These are phyloP conservation scores for Closterium sp. DNA, from an alignment of 139 green algal genomes.

Conservation along the genomic window DNA sequence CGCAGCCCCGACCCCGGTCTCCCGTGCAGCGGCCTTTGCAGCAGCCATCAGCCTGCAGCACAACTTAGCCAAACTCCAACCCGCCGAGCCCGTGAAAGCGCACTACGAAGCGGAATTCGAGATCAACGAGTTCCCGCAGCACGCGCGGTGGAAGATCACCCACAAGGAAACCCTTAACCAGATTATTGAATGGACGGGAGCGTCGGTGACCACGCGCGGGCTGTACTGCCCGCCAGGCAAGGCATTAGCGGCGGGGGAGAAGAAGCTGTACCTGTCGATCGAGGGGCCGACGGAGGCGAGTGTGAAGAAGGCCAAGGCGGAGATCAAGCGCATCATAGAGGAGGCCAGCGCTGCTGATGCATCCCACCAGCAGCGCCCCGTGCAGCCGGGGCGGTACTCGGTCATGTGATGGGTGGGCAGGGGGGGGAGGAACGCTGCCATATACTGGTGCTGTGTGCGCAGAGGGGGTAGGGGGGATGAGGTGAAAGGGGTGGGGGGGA, in stretches of 20 bases:
- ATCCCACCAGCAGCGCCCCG: not conserved
- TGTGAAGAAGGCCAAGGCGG: conserved; percentile 52
- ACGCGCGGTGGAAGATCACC: conserved; percentile 82
- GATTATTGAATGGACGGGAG: conserved; percentile 84
- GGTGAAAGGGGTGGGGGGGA: too few species aligned
- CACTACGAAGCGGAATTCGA: conserved; percentile 92
- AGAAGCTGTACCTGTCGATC: conserved; percentile 95
- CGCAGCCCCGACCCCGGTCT: conserved; percentile 4
- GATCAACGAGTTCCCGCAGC: conserved; percentile 99
- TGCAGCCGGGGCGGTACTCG: conserved; percentile 43
- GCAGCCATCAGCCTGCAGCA: conserved; percentile 53
- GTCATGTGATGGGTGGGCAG: conserved; percentile 10
- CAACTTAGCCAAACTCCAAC: conserved; percentile 34
- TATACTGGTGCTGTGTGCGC: too few species aligned
- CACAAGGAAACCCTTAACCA: conserved; percentile 82
- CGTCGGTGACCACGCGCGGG: conserved; percentile 77
- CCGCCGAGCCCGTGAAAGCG: conserved; percentile 1
- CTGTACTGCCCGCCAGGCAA: conserved; percentile 68
- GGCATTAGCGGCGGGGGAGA: conserved; percentile 70
- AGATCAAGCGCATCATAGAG: conserved; percentile 49
- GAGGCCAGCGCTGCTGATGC: conserved; percentile 18
- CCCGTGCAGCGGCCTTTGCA: conserved; percentile 47
- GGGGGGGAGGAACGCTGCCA: too few species aligned
- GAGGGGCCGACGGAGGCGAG: conserved; percentile 59
- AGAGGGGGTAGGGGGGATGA: too few species aligned